Base-by-base conservation (phyloP, 345 rosid species). In the Melaleuca quinquenervia region DNA sequence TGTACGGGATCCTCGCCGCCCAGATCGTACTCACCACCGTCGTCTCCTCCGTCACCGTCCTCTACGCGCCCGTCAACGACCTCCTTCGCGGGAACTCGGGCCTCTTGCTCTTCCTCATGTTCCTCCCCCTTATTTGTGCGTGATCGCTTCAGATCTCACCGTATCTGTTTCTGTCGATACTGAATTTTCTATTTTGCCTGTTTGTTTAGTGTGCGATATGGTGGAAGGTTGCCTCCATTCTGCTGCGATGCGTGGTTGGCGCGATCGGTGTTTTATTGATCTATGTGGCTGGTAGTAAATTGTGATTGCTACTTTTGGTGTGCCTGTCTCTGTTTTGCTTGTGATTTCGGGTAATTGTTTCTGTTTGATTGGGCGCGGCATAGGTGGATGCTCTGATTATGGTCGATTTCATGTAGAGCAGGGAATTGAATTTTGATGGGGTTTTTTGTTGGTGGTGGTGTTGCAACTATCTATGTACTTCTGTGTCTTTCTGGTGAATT, bases 1-100 rank as follows among this genome's bases (percentile, higher is more conserved):
- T 96, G 84, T 97, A 96, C 86, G 96, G 96, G 10, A 96, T 97
- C 85, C 91, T 97, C 41, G 86, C 98, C 1, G 96, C 92, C 1
- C 98, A 97, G 95, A 89, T 97, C 85, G 89, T 96, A 49, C 92
- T 97, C 82, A 96, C 98, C 87, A 97, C 98, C 84, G 50, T 92
- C 84, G 93, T 97, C 87, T 93, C 99, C 84, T 90, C 96, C 83
- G 84, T 89, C 54, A 92, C 95, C 84, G 93, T 95, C 24, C 93
- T 96, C 60, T 94, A 89, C 84, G 87, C 96, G 83, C 94, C 99
- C 7, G 89, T 97, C 86, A 95, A 91, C 87, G 89, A 91, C 50
- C 92, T 95, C 55, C 95, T 96, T 82, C 87, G 91, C 52, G 97
- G 95, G 52, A 94, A 91, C 84, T 89, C 95, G 6, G 98, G 98